Evolutionary conservation across 257 asterid genomes (phyloP), one percentile per base, ranked within the genome.

Genomic region (Solanum lignicaule): DNA sequence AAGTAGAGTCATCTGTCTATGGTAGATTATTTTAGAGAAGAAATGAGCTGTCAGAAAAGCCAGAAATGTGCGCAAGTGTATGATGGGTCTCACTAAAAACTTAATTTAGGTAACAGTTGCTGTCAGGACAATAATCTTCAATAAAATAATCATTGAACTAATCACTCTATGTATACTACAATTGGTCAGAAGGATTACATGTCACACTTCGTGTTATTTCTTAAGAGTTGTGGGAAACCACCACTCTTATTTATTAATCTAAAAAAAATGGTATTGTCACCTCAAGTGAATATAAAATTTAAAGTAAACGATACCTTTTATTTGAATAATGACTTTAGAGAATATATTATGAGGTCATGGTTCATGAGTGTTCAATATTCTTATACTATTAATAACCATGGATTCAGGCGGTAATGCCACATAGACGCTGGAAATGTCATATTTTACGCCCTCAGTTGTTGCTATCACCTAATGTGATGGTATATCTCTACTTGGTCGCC

Each of bases 301-400:
- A 89, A 92, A 92, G 92, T 92, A 91, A 92, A 90, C 94, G 89
- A 87, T 75, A 73, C 60, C 86, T 85, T 87, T 32, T 65, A 65
- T 81, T 87, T 79, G 89, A 81, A 35, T 68, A 16, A 78, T 29
- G 90, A 83, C 69, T 87, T 62, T 65, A 27, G 90, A 87, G 78
- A 88, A 84, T 84, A 58, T 73, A 29, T 27, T 52, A 48, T 48
- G 86, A 88, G 86, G 84, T 92, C 72, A 89, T 86, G 87, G 43
- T 27, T 48, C 86, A 55, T 65, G 91, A 84, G 87, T 87, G 83
- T 81, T 88, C 89, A 87, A 55, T 86, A 76, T 83, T 83, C 83
- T 39, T 87, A 55, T 55, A 39, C 79, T 65, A 62, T 78, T 21
- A 79, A 38, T 88, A 11, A 87, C 36, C 35, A 85, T 87, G 78